A percentile compares a stretch with the other conserved stretches of the same genome.
Evolutionary conservation across 192 early-diverging fungal genomes (phyloP).

Genomic region (Coemansia sp.): DNA sequence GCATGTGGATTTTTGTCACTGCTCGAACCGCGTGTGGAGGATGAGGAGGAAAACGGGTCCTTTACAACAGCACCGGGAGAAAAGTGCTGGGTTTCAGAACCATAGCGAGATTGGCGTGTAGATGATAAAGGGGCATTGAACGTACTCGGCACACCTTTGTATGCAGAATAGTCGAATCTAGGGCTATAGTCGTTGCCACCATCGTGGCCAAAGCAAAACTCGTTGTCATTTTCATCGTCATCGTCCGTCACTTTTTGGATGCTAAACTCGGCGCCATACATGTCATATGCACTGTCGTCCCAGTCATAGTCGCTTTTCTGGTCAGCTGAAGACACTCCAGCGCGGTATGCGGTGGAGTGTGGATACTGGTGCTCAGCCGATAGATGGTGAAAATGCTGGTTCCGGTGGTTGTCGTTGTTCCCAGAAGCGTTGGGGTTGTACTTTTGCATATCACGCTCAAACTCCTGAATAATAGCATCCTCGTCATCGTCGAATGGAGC

Average conservation of each 20-base stretch:
- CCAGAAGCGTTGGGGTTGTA: conserved; percentile 6
- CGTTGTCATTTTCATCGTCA: conserved; percentile 20
- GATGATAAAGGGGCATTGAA: neutral
- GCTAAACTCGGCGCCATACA: conserved; percentile 36
- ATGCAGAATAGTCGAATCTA: conserved; percentile 2
- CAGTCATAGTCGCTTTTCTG: conserved; percentile 5
- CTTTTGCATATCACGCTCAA: conserved; percentile 56
- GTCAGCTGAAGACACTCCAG: neutral
- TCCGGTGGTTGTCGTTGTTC: neutral
- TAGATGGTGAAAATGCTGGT: neutral
- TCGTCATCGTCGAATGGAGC: conserved; percentile 55
- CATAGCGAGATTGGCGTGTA: neutral
- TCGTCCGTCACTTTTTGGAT: conserved; percentile 17
- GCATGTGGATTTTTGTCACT: neutral
- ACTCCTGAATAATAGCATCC: conserved; percentile 53
- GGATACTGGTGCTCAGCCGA: neutral
- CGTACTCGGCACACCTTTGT: neutral
- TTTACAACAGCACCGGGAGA: conserved; percentile 4
- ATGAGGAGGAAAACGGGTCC: conserved; percentile 5
- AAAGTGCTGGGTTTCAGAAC: conserved; percentile 3
- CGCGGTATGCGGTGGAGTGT: neutral
- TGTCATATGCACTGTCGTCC: conserved; percentile 27
- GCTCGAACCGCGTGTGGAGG: neutral
- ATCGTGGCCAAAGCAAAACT: conserved; percentile 20
- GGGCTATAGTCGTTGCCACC: conserved; percentile 7